These are phyloP conservation scores for Gnaphalium uliginosum DNA, from an alignment of 129 eudicot species.

Conservation along the genomic window DNA sequence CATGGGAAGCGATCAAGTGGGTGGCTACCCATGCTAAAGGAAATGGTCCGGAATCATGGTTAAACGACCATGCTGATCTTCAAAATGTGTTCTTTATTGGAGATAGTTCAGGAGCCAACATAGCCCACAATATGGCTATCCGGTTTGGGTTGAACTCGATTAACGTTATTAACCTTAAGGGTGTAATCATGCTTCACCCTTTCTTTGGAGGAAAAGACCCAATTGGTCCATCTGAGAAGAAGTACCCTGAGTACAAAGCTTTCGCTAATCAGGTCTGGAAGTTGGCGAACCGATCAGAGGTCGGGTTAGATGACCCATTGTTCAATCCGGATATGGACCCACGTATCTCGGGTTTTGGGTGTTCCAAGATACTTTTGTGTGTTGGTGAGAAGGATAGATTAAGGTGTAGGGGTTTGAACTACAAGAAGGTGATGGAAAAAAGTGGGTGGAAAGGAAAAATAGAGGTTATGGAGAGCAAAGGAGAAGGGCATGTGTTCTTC, in stretches of 20 bases:
- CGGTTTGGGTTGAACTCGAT: slow-evolving; percentile 23
- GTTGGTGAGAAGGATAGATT: slow-evolving; percentile 20
- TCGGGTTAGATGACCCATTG: slow-evolving; percentile 20
- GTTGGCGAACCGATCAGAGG: slow-evolving; percentile 9
- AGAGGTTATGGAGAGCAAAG: slow-evolving; percentile 23
- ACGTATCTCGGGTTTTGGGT: background rate
- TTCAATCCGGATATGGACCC: slow-evolving; percentile 11
- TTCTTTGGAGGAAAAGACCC: slow-evolving; percentile 21
- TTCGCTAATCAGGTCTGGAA: background rate
- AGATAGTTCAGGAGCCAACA: slow-evolving; percentile 55
- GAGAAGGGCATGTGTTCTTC: slow-evolving; percentile 28
- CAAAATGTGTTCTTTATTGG: slow-evolving; percentile 38
- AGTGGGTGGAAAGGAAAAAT: slow-evolving; percentile 25
- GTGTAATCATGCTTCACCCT: background rate
- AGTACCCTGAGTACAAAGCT: too few relatives aligned
- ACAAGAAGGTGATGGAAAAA: slow-evolving; percentile 19
- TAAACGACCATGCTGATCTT: slow-evolving; percentile 38
- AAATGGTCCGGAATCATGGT: slow-evolving; percentile 41
- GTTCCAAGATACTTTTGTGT: slow-evolving; percentile 11
- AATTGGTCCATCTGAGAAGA: too few relatives aligned
- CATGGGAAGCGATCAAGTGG: slow-evolving; percentile 71
- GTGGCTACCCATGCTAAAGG: slow-evolving; percentile 36
- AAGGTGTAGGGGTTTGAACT: slow-evolving; percentile 18
- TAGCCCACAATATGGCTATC: slow-evolving; percentile 49
- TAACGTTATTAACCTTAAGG: too few relatives aligned